These are phyloP conservation scores for Colletotrichum nymphaeae DNA, from an alignment of 2,329 filamentous ascomycete genomes.

Conservation along the genomic window DNA sequence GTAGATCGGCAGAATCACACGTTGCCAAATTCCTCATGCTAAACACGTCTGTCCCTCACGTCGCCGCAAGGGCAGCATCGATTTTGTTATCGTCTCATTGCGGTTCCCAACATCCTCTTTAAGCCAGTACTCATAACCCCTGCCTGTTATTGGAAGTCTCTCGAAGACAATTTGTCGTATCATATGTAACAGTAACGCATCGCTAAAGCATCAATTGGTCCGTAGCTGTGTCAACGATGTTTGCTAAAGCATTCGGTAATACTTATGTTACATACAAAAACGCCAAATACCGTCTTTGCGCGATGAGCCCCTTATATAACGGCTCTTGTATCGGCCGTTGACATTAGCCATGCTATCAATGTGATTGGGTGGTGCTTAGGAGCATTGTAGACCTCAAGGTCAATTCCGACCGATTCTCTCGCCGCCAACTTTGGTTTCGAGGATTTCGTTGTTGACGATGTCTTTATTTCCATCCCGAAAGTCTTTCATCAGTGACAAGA, in stretches of 20 bases:
- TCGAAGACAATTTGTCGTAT: too few relatives aligned
- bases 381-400: neutral
- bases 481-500: slow-evolving; percentile 57
- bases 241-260: too few relatives aligned
- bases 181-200: too few relatives aligned
- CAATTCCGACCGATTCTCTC: neutral
- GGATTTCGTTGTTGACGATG: slow-evolving; percentile 55
- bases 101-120: too few relatives aligned
- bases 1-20: too few relatives aligned
- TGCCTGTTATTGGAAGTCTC: too few relatives aligned
- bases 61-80: too few relatives aligned
- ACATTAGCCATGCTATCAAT: neutral
- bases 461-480: slow-evolving; percentile 58
- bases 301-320: slow-evolving; percentile 2
- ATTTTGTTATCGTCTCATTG: too few relatives aligned
- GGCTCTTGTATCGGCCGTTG: neutral
- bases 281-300: neutral
- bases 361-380: neutral
- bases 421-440: slow-evolving; percentile 39
- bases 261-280: neutral
- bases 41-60: too few relatives aligned
- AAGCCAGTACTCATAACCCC: too few relatives aligned
- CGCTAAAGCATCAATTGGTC: neutral
- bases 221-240: neutral
- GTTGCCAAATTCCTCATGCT: too few relatives aligned